Base-by-base conservation (phyloP, 352 stramenopile genomes). In the Globisporangium middletonii region DNA sequence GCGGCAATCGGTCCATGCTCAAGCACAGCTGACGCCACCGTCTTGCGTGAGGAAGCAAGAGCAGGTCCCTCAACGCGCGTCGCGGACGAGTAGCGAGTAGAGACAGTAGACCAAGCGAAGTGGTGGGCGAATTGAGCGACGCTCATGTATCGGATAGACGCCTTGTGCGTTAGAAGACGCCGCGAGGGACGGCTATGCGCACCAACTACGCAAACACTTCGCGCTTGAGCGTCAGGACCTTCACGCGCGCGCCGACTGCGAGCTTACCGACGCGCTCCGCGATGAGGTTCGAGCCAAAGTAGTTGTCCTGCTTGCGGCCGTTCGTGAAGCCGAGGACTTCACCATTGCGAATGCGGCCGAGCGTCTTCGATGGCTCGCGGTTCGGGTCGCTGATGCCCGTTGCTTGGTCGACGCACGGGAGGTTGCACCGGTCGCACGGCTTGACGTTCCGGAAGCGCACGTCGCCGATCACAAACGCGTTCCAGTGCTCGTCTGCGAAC, bases 201-300 rank as follows among this genome's bases (percentile, higher is more conserved):
- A 8, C 8, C 30, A 4, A 9, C 30, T 53, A 91, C 8, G 78
- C 76, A 47, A 75, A 73, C 1, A 91, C 42, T 18, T 78, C 69
- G 5, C 53, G 65, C 66, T 91, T 91, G 15, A 86, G 68, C 35
- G 80, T 90, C 12, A 93, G 66, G 11, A 93, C 70, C 38, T 88
- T 82, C 9, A 86, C 76, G 5, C 55, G 48, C 3, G 71, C 72
- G 12, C 80, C 83, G 37, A 89, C 53, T 3, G 63, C 56, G 52
- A 93, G 51, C 2, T 42, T 43, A 12, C 67, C 69, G 15, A 59
- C 23, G 7, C 60, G 51, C 50, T 90, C 77, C 1, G 77, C 64
- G 4, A 93, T 67, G 38, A 91, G 62, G 55, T 93, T 93, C 3
- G 83, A 89, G 2, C 83, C 83, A 54, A 93, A 93, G 69, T 90